Conservation (phyloP, 1,284 basidiomycete genomes). For the Ustilago cynodontis region DNA sequence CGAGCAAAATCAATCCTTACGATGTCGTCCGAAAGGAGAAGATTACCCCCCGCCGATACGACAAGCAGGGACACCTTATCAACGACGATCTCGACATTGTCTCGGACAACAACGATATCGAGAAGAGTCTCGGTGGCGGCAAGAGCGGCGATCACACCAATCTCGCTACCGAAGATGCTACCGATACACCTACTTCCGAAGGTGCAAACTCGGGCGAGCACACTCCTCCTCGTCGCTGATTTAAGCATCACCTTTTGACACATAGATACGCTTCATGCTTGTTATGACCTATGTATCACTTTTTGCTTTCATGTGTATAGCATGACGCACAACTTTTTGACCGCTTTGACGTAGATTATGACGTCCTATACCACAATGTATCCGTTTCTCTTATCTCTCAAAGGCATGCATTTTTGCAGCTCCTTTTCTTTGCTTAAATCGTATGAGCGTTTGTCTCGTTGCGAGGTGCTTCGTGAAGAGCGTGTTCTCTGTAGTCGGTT, state of each 20-base stretch:
- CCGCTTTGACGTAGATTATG: constrained; percentile 7
- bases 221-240: constrained; percentile 17
- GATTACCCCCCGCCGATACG: constrained; percentile 61
- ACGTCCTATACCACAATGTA: constrained; percentile 37
- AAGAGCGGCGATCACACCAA: constrained; percentile 31
- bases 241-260: background rate
- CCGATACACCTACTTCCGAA: constrained; percentile 37
- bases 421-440: background rate
- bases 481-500: too few relatives aligned
- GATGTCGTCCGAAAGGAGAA: constrained; percentile 62
- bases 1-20: constrained; percentile 62
- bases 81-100: constrained; percentile 53
- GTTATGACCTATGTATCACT: background rate
- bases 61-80: constrained; percentile 56
- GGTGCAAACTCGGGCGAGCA: constrained; percentile 31
- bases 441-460: background rate
- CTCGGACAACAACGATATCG: constrained; percentile 35
- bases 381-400: background rate
- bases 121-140: constrained; percentile 25
- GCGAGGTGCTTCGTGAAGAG: too few relatives aligned
- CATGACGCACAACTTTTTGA: background rate
- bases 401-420: background rate
- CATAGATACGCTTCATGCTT: constrained; percentile 13
- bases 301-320: constrained; percentile 6
- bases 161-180: constrained; percentile 36